These are phyloP conservation scores for Cordia subcordata DNA, from an alignment of 257 asterid species.

Conservation along the genomic window DNA sequence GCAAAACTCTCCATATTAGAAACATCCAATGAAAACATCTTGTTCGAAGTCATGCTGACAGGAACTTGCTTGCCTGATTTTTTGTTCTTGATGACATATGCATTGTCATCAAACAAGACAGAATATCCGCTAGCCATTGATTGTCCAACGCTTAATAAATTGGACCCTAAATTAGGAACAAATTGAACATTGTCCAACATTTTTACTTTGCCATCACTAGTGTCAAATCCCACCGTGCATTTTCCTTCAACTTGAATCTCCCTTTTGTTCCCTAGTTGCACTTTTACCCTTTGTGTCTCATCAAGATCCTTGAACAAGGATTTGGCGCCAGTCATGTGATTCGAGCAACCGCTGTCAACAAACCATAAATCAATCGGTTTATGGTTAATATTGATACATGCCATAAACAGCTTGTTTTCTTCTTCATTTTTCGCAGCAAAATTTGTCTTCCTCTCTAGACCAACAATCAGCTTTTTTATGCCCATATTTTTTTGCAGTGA, in stretches of 20 bases:
- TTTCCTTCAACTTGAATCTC: slow-evolving; percentile 4
- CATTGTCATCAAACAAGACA: neutral
- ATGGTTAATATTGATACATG: neutral
- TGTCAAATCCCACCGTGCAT: neutral
- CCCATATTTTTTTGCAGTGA: neutral
- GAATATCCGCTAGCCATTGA: slow-evolving; percentile 1
- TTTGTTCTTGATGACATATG: slow-evolving; percentile 1
- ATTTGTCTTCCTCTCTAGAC: slow-evolving; percentile 3
- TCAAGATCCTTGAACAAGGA: slow-evolving; percentile 7
- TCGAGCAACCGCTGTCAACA: slow-evolving; percentile 8
- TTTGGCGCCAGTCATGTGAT: slow-evolving; percentile 1
- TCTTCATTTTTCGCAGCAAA: slow-evolving; percentile 1
- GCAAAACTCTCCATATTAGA: neutral
- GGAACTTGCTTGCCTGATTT: neutral
- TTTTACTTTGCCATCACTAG: neutral
- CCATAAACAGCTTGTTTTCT: slow-evolving; percentile 10
- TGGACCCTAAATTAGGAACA: slow-evolving; percentile 8
- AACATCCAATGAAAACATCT: slow-evolving; percentile 1
- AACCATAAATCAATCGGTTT: neutral
- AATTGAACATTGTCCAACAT: slow-evolving; percentile 3
- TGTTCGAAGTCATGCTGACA: neutral
- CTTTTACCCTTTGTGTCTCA: neutral
- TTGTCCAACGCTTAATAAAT: slow-evolving; percentile 18
- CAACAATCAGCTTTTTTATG: slow-evolving; percentile 8
- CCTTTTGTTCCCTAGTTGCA: neutral